These are phyloP conservation scores for Clonostachys sp. DNA, from an alignment of 2,329 filamentous ascomycete species.

Conservation along the genomic window DNA sequence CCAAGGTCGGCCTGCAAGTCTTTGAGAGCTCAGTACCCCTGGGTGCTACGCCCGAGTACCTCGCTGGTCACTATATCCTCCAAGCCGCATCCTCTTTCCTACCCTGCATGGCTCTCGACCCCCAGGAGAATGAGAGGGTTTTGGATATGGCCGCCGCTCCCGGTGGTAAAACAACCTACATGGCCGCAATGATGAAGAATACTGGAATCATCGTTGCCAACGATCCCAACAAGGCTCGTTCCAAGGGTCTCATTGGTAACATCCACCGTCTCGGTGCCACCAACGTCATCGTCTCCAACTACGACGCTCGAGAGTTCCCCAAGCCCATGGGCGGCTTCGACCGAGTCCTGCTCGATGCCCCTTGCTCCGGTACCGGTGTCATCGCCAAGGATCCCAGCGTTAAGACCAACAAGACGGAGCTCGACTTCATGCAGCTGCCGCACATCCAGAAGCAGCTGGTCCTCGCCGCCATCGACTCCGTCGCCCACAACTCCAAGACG, in stretches of 20 bases:
- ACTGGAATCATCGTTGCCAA: slow-evolving; percentile 95
- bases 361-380: slow-evolving; percentile 94
- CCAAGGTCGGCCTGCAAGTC: slow-evolving; percentile 93
- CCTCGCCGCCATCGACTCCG: slow-evolving; percentile 88
- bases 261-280: slow-evolving; percentile 90
- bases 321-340: slow-evolving; percentile 95
- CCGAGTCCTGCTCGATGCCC: slow-evolving; percentile 87
- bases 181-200: slow-evolving; percentile 95
- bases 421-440: slow-evolving; percentile 88
- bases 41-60: slow-evolving; percentile 94
- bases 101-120: slow-evolving; percentile 94
- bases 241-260: slow-evolving; percentile 97
- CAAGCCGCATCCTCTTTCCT: slow-evolving; percentile 96
- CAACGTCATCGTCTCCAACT: slow-evolving; percentile 93
- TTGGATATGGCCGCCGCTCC: slow-evolving; percentile 94
- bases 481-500: slow-evolving; percentile 86
- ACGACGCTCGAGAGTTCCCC: slow-evolving; percentile 91
- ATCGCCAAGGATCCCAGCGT: slow-evolving; percentile 96
- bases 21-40: slow-evolving; percentile 85
- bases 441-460: slow-evolving; percentile 94
- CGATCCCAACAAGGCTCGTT: slow-evolving; percentile 88
- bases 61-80: slow-evolving; percentile 95
- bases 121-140: slow-evolving; percentile 86
- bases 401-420: slow-evolving; percentile 97
- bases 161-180: slow-evolving; percentile 93